Evolutionary conservation across 768 basidiomycete species (phyloP), one percentile per base, ranked within the genome.

Genomic region (Boletus insuetus): DNA sequence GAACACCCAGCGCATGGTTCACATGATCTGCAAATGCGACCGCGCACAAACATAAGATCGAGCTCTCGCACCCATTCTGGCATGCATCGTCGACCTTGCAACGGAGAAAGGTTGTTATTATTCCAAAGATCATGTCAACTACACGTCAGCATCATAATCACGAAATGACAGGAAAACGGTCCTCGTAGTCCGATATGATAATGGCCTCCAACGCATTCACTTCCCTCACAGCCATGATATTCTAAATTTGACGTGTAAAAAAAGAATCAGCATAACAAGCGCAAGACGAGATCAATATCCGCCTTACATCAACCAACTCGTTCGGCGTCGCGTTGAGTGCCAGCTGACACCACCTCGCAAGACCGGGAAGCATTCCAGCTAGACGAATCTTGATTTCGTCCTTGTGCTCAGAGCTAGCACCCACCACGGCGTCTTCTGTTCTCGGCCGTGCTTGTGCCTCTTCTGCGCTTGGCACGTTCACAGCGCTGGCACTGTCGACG

Each of bases 261-360:
- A 49, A 31, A 39, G 3, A 16, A 10, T 39, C 38, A 67, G 51
- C 44, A 58, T 20, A 20, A 55, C 45, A 12, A 43, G 11, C 40
- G 1, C 12, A 13, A 50, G 2, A 51, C 9, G n/a, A 40, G 6
- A 47, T 43, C n/a, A 4, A 54, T 22, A 45, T 13, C 20, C 8
- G 80, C 10, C 89, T 71, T 66, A 92, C 93, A 74, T 94, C 91
- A 26, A 92, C 81, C 59, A 93, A 74, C 67, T 89, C 90, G 67
- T 91, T 92, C 35, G 89, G 91, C 51, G 86, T 67, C 17, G 81
- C 81, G 58, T 83, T 79, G 61, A 93, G 67, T 38, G 85, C 85
- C 54, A 83, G 54, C 58, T 82, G 82, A 63, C 85, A 86, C 91
- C 93, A 94, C 53, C 83, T 75, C 51, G 88, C 84, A 40, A 97